These are phyloP conservation scores for Chaetomium globosum DNA, from an alignment of 2,329 filamentous ascomycete genomes.

Conservation along the genomic window DNA sequence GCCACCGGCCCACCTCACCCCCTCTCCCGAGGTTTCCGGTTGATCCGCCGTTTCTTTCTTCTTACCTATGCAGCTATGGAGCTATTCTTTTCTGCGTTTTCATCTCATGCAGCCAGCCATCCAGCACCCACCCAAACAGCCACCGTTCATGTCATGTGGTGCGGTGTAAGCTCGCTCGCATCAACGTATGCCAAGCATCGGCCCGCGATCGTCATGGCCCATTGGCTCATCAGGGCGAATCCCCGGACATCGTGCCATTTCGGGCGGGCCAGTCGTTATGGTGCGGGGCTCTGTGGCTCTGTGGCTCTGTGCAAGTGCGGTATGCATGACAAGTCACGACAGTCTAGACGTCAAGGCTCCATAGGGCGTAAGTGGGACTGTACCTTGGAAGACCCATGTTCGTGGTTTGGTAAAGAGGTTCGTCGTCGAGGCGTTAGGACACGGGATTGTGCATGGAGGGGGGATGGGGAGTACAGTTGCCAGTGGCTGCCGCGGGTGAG, in stretches of 20 bases:
- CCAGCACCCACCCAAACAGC: neutral
- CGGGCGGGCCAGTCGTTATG: neutral
- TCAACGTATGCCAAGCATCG: constrained; percentile 22
- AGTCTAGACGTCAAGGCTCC: neutral
- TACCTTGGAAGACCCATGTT: neutral
- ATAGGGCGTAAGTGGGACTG: neutral
- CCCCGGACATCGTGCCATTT: neutral
- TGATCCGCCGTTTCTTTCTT: neutral
- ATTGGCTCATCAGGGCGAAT: constrained; percentile 3
- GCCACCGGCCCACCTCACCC: neutral
- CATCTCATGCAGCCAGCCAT: constrained; percentile 5
- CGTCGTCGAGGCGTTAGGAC: neutral
- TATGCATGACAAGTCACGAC: neutral
- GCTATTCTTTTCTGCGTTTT: neutral
- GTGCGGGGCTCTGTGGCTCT: neutral
- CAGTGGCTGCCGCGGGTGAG: constrained; percentile 8
- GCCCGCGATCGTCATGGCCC: constrained; percentile 9
- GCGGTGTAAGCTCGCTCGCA: neutral
- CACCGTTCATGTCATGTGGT: constrained; percentile 20
- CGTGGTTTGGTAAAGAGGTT: neutral
- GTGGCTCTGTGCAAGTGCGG: neutral
- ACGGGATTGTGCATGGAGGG: neutral
- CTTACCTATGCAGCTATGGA: neutral
- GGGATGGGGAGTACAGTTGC: neutral
- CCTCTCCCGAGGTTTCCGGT: constrained; percentile 14